phyloP scores from a whole-genome alignment of 2,329 filamentous ascomycete species.

The Phyllosticta citrichinensis region DNA sequence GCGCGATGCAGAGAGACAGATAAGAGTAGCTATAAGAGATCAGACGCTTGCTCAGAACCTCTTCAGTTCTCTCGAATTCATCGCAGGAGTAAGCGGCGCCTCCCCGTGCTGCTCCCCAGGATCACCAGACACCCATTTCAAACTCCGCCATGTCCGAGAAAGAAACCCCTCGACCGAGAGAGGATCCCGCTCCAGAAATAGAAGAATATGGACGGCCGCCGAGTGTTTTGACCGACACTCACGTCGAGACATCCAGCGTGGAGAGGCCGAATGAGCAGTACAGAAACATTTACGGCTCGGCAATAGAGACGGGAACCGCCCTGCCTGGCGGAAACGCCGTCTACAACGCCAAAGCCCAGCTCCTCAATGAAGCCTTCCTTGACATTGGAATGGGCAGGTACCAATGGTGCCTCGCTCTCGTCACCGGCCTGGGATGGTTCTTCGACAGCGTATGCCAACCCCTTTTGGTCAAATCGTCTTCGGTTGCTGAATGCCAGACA shows the following conservation, averaged over 20 bases:
- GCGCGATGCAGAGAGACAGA: slow-evolving; percentile 3
- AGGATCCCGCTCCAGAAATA: background rate
- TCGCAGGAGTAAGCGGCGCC: background rate
- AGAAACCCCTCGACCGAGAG: background rate
- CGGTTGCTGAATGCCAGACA: background rate
- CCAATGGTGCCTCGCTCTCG: slow-evolving; percentile 10
- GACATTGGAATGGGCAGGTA: slow-evolving; percentile 14
- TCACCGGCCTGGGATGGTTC: slow-evolving; percentile 13
- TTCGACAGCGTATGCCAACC: slow-evolving; percentile 9
- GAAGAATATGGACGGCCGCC: background rate
- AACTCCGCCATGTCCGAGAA: slow-evolving; percentile 2
- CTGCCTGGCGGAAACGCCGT: slow-evolving; percentile 8
- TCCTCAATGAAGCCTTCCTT: slow-evolving; percentile 12
- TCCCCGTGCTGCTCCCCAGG: background rate
- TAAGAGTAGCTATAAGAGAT: background rate
- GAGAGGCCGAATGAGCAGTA: slow-evolving; percentile 2
- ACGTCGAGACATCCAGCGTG: background rate
- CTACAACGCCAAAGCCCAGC: slow-evolving; percentile 12
- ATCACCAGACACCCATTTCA: background rate
- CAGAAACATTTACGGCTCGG: slow-evolving; percentile 2
- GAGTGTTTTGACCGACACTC: background rate
- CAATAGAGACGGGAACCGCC: background rate
- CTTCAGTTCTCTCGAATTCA: background rate
- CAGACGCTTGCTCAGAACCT: background rate
- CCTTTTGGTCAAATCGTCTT: background rate